Percentiles rank a stretch among this genome's conserved stretches.
Conservation (phyloP, 345 rosid genomes). For the Eucalyptus marginata region DNA sequence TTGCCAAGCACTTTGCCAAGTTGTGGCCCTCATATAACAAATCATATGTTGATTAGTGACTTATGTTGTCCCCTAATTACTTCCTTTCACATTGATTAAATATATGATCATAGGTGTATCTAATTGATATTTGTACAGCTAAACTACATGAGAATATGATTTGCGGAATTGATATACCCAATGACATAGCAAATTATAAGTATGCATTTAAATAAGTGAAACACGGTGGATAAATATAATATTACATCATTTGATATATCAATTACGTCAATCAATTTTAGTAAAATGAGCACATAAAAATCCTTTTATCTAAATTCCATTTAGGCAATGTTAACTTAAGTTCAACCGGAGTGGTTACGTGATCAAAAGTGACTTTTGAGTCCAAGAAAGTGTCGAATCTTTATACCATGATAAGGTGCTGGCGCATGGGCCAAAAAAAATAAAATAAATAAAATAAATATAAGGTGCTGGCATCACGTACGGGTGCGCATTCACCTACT, state of each 20-base stretch:
- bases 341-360: background rate
- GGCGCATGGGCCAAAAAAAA: too few relatives aligned
- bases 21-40: background rate
- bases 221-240: background rate
- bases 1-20: background rate
- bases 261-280: background rate
- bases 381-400: background rate
- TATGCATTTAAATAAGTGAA: background rate
- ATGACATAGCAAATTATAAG: background rate
- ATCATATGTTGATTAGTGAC: background rate
- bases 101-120: background rate
- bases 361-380: background rate
- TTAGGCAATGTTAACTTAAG: background rate
- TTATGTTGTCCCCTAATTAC: background rate
- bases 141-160: background rate
- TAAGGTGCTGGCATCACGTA: background rate
- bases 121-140: background rate
- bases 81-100: background rate
- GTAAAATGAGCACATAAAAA: background rate
- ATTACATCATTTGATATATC: background rate
- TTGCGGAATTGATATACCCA: accelerated
- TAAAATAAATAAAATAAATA: too few relatives aligned
- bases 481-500: background rate
- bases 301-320: background rate
- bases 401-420: too few relatives aligned